These are phyloP conservation scores for Achaetomium macrosporum DNA, from an alignment of 2,329 filamentous ascomycete genomes.

Conservation along the genomic window DNA sequence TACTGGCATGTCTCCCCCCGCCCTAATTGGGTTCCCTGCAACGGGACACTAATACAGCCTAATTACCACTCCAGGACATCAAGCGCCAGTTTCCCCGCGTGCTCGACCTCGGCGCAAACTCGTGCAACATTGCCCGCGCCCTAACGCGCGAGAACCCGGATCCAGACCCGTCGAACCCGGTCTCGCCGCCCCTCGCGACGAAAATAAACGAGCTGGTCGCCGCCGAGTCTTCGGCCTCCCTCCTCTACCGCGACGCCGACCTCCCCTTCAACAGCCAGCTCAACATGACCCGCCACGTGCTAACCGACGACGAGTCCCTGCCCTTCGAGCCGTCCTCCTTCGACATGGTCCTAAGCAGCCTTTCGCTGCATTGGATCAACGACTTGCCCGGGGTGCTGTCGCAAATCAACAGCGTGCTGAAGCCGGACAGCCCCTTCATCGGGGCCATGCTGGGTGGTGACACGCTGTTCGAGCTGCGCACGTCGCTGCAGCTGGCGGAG, in stretches of 20 bases:
- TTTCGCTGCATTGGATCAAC: slow-evolving; percentile 96
- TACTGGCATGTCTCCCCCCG: slow-evolving; percentile 53
- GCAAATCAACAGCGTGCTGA: slow-evolving; percentile 80
- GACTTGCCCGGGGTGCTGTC: slow-evolving; percentile 80
- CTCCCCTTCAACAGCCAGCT: slow-evolving; percentile 70
- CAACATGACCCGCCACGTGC: slow-evolving; percentile 65
- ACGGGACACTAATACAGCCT: background rate
- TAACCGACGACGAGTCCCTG: slow-evolving; percentile 67
- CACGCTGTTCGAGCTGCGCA: slow-evolving; percentile 86
- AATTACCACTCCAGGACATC: slow-evolving; percentile 60
- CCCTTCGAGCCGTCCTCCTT: slow-evolving; percentile 73
- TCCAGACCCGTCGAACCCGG: slow-evolving; percentile 47
- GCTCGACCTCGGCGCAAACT: slow-evolving; percentile 90
- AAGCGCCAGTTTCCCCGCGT: slow-evolving; percentile 79
- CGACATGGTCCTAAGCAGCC: slow-evolving; percentile 81
- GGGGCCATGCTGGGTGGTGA: slow-evolving; percentile 96
- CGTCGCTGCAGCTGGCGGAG: slow-evolving; percentile 87
- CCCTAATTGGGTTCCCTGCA: background rate
- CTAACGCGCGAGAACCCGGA: slow-evolving; percentile 67
- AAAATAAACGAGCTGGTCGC: slow-evolving; percentile 71
- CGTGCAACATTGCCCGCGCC: slow-evolving; percentile 85
- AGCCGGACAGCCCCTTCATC: slow-evolving; percentile 86
- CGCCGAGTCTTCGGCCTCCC: slow-evolving; percentile 69
- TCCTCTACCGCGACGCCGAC: slow-evolving; percentile 75
- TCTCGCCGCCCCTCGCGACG: slow-evolving; percentile 60